phyloP scores from a whole-genome alignment of 169 alveolate species.

The Eimeria falciformis region DNA sequence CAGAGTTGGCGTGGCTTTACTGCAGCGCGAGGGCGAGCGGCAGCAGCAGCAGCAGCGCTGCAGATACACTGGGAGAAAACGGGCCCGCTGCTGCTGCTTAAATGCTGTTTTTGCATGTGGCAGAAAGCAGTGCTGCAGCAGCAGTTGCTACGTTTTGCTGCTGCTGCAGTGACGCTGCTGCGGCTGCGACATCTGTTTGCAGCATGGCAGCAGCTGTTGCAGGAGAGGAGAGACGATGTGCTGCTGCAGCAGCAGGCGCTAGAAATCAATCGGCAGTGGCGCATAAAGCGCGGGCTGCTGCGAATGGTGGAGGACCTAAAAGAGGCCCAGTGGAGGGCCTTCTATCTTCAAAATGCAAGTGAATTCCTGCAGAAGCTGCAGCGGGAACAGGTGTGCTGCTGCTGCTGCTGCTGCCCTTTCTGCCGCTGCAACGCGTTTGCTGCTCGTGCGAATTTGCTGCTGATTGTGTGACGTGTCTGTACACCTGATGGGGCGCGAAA shows the following conservation, averaged over 20 bases:
- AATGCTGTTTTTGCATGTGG: conserved; percentile 17
- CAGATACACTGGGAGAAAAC: conserved; percentile 18
- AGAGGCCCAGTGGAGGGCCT: conserved; percentile 39
- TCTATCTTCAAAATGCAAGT: neutral
- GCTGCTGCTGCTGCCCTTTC: conserved; percentile 2
- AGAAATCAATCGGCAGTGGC: conserved; percentile 38
- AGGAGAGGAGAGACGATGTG: conserved; percentile 19
- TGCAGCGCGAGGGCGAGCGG: conserved; percentile 12
- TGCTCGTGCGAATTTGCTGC: conserved; percentile 19
- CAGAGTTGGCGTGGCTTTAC: conserved; percentile 5
- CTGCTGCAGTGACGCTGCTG: conserved; percentile 33
- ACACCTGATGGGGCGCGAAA: neutral
- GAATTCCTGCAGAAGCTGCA: conserved; percentile 24
- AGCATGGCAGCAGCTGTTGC: neutral
- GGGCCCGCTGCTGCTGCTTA: conserved; percentile 41
- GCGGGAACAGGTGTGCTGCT: conserved; percentile 18
- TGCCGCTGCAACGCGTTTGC: neutral
- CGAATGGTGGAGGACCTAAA: conserved; percentile 29
- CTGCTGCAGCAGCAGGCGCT: conserved; percentile 59
- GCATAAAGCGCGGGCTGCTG: conserved; percentile 28
- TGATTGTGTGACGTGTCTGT: neutral
- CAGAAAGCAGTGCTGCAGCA: neutral
- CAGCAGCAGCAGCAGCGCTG: conserved; percentile 51
- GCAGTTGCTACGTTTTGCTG: conserved; percentile 2
- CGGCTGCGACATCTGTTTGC: conserved; percentile 42